phyloP scores from a whole-genome alignment of 371 early-diverging fungal genomes.

The Mucor circinelloides region DNA sequence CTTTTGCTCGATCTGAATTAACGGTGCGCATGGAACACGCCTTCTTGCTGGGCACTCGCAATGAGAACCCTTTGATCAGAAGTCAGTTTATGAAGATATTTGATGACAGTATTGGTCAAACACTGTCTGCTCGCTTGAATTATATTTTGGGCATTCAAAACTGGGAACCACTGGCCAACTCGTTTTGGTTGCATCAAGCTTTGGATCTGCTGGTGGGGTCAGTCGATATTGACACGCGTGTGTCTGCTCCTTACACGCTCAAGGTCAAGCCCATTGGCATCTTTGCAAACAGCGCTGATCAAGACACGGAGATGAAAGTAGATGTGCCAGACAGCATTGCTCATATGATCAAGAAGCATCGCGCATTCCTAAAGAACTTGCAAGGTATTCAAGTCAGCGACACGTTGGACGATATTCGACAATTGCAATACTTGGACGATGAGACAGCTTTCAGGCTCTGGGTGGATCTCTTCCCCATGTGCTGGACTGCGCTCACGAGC shows the following conservation, averaged over 20 bases:
- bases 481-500: conserved; percentile 74
- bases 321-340: conserved; percentile 45
- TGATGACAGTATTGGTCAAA: conserved; percentile 72
- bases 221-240: conserved; percentile 43
- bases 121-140: conserved; percentile 74
- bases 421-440: conserved; percentile 75
- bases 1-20: conserved; percentile 86
- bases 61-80: conserved; percentile 77
- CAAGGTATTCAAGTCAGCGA: conserved; percentile 57
- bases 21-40: conserved; percentile 93
- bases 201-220: conserved; percentile 84
- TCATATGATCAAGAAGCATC: conserved; percentile 50
- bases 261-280: conserved; percentile 56
- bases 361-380: conserved; percentile 61
- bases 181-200: conserved; percentile 94
- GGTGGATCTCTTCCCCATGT: conserved; percentile 85
- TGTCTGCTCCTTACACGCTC: conserved; percentile 49
- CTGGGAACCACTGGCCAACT: conserved; percentile 87
- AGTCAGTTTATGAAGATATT: conserved; percentile 82
- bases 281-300: conserved; percentile 27
- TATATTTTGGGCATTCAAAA: conserved; percentile 94
- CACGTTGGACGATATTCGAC: conserved; percentile 59
- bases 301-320: conserved; percentile 5
- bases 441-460: conserved; percentile 77
- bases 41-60: conserved; percentile 88